Base-by-base conservation (phyloP, 164 flowering plant species). In the Kalanchoe fedtschenkoi region DNA sequence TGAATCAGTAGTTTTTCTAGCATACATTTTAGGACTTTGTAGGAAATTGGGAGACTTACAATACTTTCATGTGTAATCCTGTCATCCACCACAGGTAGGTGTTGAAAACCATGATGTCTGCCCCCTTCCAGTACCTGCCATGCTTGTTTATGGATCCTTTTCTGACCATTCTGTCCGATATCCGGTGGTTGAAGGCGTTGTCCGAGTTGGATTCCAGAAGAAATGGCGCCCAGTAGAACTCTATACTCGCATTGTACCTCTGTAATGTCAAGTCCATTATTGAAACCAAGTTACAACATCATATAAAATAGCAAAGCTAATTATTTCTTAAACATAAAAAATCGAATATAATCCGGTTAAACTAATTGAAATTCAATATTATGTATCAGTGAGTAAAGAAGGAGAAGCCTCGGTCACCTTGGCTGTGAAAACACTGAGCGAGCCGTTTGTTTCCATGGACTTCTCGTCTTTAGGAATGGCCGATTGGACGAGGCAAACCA, bases 201-300 rank as follows among this genome's bases (percentile, higher is more conserved):
- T 85, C 91, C 0, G 91, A 74, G 57, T 85, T 86, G 4, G 99
- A 93, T 76, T 93, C 96, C 1, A 93, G 72, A 34, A 93, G 83
- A 71, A 93, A 85, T 28, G 99, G 99, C 1, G 97, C 96, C 97
- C 99, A 93, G 54, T 86, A 93, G 72, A 86, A 93, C 66, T 93
- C 99, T 5, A 93, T 80, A 5, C 91, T 83, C 0, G 97, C 96
- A 76, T 88, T 93, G 70, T 88, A 88, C 0, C 85, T 84, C 97
- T 93, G 43, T 39, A 64, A 6, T n/a, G 9, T 16, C 15, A 42
- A 13, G 32, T 83, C n/a, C n/a, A 47, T 24, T 9, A 26, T 19
- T 0, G 16, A n/a, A 53, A 28, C 14, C 83, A 24, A 57, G 37
- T 30, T 57, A 30, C 3, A 0, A 30, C 11, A 32, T 30, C 17